phyloP scores from a whole-genome alignment of 2,329 filamentous ascomycete genomes.

The Penicillium sp. region DNA sequence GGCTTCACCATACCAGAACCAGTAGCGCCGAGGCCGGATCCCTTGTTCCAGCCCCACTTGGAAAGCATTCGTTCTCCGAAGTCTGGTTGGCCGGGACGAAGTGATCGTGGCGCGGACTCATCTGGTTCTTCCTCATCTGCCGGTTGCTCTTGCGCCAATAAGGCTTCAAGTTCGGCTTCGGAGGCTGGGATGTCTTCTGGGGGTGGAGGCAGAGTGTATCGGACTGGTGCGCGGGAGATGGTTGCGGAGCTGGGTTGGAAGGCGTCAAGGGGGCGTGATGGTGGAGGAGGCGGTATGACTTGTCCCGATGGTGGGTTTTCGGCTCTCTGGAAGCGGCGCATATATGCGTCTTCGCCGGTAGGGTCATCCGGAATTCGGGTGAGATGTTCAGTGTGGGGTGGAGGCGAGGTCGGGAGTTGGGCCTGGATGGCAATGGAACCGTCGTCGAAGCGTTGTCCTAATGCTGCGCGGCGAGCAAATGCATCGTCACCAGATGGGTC shows the following conservation, averaged over 20 bases:
- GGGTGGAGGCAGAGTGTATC: conserved; percentile 61
- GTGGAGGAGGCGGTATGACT: conserved; percentile 30
- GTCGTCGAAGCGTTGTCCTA: conserved; percentile 47
- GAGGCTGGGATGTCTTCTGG: conserved; percentile 55
- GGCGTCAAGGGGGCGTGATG: conserved; percentile 40
- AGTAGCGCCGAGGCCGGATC: conserved; percentile 79
- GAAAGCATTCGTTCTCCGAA: conserved; percentile 87
- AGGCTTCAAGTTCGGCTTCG: conserved; percentile 53
- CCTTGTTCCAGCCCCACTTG: conserved; percentile 92
- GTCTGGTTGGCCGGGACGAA: conserved; percentile 73
- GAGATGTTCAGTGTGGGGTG: conserved; percentile 32
- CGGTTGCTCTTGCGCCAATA: conserved; percentile 42
- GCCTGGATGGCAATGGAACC: conserved; percentile 10
- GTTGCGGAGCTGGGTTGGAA: conserved; percentile 52
- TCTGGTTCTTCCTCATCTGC: conserved; percentile 38
- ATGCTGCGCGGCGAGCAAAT: conserved; percentile 62
- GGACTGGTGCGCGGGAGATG: conserved; percentile 76
- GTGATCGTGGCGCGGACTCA: conserved; percentile 53
- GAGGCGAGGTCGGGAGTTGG: conserved; percentile 24
- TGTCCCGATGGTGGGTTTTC: conserved; percentile 25
- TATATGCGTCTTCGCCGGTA: conserved; percentile 29
- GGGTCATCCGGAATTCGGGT: conserved; percentile 31
- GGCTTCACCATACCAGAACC: conserved; percentile 82
- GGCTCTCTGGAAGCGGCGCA: conserved; percentile 27
- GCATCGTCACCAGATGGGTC: conserved; percentile 69